These are phyloP conservation scores for Chlamydomonas sp. DNA, from an alignment of 139 green algal genomes.

Conservation along the genomic window DNA sequence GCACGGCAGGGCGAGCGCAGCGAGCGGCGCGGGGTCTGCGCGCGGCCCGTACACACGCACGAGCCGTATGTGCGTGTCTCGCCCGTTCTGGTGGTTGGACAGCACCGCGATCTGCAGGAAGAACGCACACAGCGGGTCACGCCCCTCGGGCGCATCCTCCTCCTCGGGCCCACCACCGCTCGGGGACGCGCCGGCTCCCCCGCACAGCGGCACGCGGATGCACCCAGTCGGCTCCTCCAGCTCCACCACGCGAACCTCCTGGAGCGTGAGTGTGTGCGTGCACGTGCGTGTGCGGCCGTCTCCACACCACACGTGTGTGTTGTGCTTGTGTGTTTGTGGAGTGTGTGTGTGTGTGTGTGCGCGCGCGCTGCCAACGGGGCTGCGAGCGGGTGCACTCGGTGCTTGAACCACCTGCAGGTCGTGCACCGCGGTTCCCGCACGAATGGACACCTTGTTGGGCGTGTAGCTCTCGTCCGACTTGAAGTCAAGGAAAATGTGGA, in stretches of 20 bases:
- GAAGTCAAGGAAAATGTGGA: slow-evolving; percentile 86
- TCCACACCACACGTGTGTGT: too few species aligned
- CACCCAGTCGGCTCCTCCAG: slow-evolving; percentile 85
- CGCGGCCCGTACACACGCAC: slow-evolving; percentile 67
- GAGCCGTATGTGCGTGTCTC: slow-evolving; percentile 91
- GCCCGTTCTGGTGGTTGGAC: slow-evolving; percentile 95
- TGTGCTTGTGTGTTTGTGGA: too few species aligned
- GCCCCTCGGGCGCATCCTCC: neutral
- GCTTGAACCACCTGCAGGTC: slow-evolving; percentile 72
- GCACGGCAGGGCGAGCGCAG: slow-evolving; percentile 5
- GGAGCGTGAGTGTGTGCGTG: too few species aligned
- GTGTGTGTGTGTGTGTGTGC: too few species aligned
- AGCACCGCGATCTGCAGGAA: slow-evolving; percentile 65
- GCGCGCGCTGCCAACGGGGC: too few species aligned
- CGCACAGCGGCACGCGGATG: slow-evolving; percentile 58
- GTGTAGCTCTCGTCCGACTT: slow-evolving; percentile 96
- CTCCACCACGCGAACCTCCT: slow-evolving; percentile 71
- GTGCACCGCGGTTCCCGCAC: slow-evolving; percentile 65
- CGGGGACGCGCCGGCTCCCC: neutral
- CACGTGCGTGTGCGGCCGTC: too few species aligned
- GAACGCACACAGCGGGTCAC: slow-evolving; percentile 36
- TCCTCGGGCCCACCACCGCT: too few species aligned
- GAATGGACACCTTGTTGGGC: slow-evolving; percentile 73
- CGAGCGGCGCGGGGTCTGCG: slow-evolving; percentile 2
- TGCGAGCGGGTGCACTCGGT: too few species aligned